Evolutionary conservation across 371 early-diverging fungal genomes (phyloP).

Genomic region (Mucor irregularis): DNA sequence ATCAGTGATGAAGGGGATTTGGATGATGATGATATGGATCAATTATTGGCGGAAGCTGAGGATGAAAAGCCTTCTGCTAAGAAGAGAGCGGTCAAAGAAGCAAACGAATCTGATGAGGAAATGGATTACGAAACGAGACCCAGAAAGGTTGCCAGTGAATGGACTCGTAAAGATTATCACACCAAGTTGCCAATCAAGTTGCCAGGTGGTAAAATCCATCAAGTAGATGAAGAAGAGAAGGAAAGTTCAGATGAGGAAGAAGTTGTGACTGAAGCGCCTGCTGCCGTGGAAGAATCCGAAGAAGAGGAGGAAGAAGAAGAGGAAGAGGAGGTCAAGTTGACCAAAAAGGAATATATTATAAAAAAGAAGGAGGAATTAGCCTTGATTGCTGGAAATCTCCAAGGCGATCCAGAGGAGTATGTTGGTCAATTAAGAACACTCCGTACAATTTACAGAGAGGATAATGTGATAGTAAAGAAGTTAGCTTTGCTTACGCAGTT

Average conservation of each 20-base stretch:
- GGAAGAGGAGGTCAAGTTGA: slow-evolving; percentile 19
- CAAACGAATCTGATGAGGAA: slow-evolving; percentile 55
- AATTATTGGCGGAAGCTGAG: slow-evolving; percentile 11
- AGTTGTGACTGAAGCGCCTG: neutral
- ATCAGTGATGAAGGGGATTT: slow-evolving; percentile 30
- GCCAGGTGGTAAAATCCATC: slow-evolving; percentile 55
- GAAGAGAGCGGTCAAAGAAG: slow-evolving; percentile 13
- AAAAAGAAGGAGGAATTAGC: slow-evolving; percentile 81
- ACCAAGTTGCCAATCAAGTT: slow-evolving; percentile 67
- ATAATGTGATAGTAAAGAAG: slow-evolving; percentile 60
- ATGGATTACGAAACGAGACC: slow-evolving; percentile 66
- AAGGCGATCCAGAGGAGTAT: slow-evolving; percentile 81
- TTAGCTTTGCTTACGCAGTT: slow-evolving; percentile 83
- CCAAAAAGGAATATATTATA: slow-evolving; percentile 60
- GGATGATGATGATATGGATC: slow-evolving; percentile 18
- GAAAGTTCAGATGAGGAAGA: slow-evolving; percentile 21
- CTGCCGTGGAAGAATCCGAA: slow-evolving; percentile 5
- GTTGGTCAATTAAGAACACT: slow-evolving; percentile 63
- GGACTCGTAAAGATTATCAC: slow-evolving; percentile 53
- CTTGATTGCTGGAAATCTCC: slow-evolving; percentile 65
- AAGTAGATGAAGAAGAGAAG: slow-evolving; percentile 32
- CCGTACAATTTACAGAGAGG: slow-evolving; percentile 58
- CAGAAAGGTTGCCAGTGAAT: slow-evolving; percentile 53
- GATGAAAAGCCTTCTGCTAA: slow-evolving; percentile 9
- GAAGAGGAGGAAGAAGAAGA: slow-evolving; percentile 26